A percentile compares a stretch with the other conserved stretches of the same genome.
These are phyloP conservation scores for Malus hybrid DNA, from an alignment of 331 rosid genomes.

Conservation along the genomic window DNA sequence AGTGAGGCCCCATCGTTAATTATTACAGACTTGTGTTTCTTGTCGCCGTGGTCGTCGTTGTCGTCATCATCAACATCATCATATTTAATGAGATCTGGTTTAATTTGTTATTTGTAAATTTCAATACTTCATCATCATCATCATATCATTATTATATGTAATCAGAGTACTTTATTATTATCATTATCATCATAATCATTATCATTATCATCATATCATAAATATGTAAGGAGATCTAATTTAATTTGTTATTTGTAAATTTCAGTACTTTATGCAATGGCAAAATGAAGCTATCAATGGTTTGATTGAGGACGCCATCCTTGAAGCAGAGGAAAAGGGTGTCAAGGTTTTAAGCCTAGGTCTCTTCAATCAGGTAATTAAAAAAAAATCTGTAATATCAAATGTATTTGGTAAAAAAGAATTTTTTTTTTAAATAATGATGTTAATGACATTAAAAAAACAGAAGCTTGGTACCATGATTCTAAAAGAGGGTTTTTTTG, in stretches of 20 bases:
- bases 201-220: too few relatives aligned
- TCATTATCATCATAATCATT: neutral
- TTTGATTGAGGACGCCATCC: conserved; percentile 55
- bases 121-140: conserved; percentile 28
- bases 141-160: too few relatives aligned
- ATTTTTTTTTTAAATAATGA: too few relatives aligned
- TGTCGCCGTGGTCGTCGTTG: too few relatives aligned
- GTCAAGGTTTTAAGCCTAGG: conserved; percentile 67
- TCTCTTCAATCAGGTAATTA: conserved; percentile 62
- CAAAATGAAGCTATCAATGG: conserved; percentile 39
- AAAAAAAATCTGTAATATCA: too few relatives aligned
- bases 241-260: neutral
- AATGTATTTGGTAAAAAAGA: too few relatives aligned
- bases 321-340: conserved; percentile 54
- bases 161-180: conserved; percentile 23
- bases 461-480: too few relatives aligned
- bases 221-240: neutral
- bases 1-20: neutral
- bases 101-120: neutral
- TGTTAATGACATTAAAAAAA: too few relatives aligned
- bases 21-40: too few relatives aligned
- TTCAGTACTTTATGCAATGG: conserved; percentile 45
- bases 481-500: too few relatives aligned
- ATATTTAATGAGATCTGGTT: neutral
- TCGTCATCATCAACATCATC: too few relatives aligned